Base-by-base conservation (phyloP, 139 green algal species). In the Asterochloris sp. region DNA sequence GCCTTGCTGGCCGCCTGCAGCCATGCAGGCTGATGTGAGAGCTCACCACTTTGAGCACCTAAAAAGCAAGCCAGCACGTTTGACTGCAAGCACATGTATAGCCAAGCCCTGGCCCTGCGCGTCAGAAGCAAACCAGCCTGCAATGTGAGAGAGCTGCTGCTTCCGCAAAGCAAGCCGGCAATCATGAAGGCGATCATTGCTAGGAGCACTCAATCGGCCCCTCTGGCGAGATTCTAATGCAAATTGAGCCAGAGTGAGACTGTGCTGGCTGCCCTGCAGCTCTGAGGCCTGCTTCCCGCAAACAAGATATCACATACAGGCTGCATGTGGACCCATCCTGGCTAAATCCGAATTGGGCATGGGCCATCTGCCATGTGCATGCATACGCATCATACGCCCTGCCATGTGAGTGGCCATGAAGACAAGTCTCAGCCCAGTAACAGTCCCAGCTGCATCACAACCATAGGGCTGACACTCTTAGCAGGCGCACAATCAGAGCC, bases 1-100 rank as follows among this genome's bases (percentile, higher is more conserved):
- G 89, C 89, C 74, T 86, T 85, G 14, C 38, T 62, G 24, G 85
- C 79, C 27, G 87, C 83, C 80, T 89, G 86, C 74, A 69, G 12
- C 19, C 21, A 29, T 12, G n/a, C n/a, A 24, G 66, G 21, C 66
- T 26, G 14, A 24, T 14, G 16, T 14, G 64, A 24, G 64, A 69
- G 16, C 16, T 69, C 16, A 47, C 19, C 69, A 24, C 1, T 27
- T 29, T 63, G 17, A 76, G 12, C n/a, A 2, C 1, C 0, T 61
- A 6, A 24, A 75, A 71, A 9, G 66, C 17, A 71, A 21, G 21
- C 66, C 17, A 71, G 66, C 66, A 71, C 21, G 4, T 71, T 71
- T 8, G 21, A 71, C 4, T 24, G 19, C 8, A 12, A 4, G 66
- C 66, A 26, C 19, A 24, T 71, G 21, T 21, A 21, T 8, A 26